Percentiles rank a stretch among this genome's conserved stretches.
Conservation (phyloP, 1,139 yeast genomes). For the Pneumocystis sp. region DNA sequence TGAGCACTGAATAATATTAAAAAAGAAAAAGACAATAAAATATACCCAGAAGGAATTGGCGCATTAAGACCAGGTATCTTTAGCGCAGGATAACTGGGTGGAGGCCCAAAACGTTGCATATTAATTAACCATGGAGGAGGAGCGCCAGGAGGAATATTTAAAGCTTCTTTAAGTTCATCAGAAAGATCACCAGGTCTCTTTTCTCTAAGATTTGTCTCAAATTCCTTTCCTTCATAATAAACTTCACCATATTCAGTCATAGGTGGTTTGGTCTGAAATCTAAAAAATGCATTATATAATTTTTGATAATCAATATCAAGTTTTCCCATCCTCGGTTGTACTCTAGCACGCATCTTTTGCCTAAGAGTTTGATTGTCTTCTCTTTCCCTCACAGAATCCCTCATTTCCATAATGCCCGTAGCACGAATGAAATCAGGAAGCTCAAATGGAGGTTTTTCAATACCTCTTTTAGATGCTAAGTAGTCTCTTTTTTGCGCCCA, state of each 20-base stretch:
- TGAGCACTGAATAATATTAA: slow-evolving; percentile 17
- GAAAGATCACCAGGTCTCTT: slow-evolving; percentile 61
- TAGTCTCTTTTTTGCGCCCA: slow-evolving; percentile 77
- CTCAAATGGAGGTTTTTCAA: slow-evolving; percentile 60
- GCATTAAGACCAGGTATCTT: slow-evolving; percentile 41
- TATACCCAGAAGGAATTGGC: slow-evolving; percentile 25
- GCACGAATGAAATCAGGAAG: slow-evolving; percentile 64
- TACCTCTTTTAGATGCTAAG: slow-evolving; percentile 52
- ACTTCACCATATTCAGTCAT: slow-evolving; percentile 58
- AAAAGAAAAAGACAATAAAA: neutral
- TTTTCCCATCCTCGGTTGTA: slow-evolving; percentile 79
- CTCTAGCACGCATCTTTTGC: slow-evolving; percentile 67
- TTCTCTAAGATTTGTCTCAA: slow-evolving; percentile 30
- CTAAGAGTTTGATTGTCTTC: slow-evolving; percentile 44
- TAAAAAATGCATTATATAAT: slow-evolving; percentile 75
- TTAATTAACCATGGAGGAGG: slow-evolving; percentile 73
- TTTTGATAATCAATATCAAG: slow-evolving; percentile 77
- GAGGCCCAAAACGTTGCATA: slow-evolving; percentile 64
- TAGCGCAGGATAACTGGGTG: slow-evolving; percentile 66
- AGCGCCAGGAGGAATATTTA: slow-evolving; percentile 49
- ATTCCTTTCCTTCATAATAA: slow-evolving; percentile 65
- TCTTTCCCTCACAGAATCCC: slow-evolving; percentile 34
- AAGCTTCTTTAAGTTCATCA: slow-evolving; percentile 42
- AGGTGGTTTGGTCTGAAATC: slow-evolving; percentile 59
- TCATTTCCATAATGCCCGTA: slow-evolving; percentile 82